phyloP scores from a whole-genome alignment of 1,139 yeast genomes.

The Candida sanyaensis region DNA sequence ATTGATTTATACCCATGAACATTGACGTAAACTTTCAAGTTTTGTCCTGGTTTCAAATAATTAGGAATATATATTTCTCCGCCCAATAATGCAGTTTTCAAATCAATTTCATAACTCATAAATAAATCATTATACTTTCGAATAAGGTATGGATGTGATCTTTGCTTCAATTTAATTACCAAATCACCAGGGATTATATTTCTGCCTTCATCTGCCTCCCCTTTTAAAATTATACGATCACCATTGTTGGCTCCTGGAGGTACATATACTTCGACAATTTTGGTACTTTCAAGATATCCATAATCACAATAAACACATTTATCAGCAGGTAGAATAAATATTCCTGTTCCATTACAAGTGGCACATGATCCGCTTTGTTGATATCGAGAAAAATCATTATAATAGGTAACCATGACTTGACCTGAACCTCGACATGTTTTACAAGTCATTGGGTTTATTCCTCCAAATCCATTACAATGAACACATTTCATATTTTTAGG shows the following conservation, averaged over 20 bases:
- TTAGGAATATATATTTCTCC: constrained; percentile 48
- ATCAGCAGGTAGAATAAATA: constrained; percentile 22
- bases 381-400: constrained; percentile 33
- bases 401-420: constrained; percentile 30
- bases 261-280: constrained; percentile 51
- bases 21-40: constrained; percentile 39
- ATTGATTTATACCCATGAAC: constrained; percentile 35
- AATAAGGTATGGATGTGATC: constrained; percentile 40
- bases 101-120: constrained; percentile 47
- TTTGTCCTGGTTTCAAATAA: constrained; percentile 44
- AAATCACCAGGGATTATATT: constrained; percentile 68
- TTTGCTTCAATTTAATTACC: constrained; percentile 43
- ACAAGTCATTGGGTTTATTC: constrained; percentile 36
- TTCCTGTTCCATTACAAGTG: constrained; percentile 40
- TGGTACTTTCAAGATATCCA: constrained; percentile 45
- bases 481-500: constrained; percentile 40
- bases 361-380: constrained; percentile 38
- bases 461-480: constrained; percentile 40
- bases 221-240: constrained; percentile 50
- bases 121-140: constrained; percentile 53
- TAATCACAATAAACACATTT: constrained; percentile 31
- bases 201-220: constrained; percentile 67
- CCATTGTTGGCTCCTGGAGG: constrained; percentile 56
- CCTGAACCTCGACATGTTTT: constrained; percentile 42
- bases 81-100: constrained; percentile 57